Evolutionary conservation across 31 red algal genomes (phyloP), one percentile per base, ranked within the genome.

Genomic region (Bonnemaisonia californica): DNA sequence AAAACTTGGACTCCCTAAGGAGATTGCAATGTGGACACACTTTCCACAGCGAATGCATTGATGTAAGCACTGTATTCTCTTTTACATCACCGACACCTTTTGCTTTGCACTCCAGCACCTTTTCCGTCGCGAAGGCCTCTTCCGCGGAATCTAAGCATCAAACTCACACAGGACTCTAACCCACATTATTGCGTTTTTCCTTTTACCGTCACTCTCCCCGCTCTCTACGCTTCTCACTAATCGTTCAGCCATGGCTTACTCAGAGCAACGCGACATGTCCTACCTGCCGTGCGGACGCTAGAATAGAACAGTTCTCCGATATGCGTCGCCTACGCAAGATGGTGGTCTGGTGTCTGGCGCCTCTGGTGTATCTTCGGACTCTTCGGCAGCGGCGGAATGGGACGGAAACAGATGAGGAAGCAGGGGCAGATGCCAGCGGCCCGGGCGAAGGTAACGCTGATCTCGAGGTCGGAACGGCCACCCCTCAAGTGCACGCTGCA

Each of bases 201-300:
- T 74, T 74, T 41, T 26, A 18, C 51, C 3, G 19, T 21, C 4
- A 4, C 11, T 3, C 8, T n/a, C 7, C n/a, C 28, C 11, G 26
- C 4, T 28, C 9, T 75, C 24, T 29, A 31, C 3, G 19, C 48
- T 41, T 26, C 37, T 11, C 13, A 35, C 7, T 26, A 36, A 51
- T 70, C 31, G n/a, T 8, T 38, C 39, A 87, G 74, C 81, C 81
- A 41, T 96, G 93, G 93, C 54, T 96, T 31, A 81, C 47, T 27
- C 41, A 74, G 38, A 85, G 69, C 27, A 81, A 74, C 60, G 74
- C 83, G 13, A 74, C 69, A 3, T 91, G 87, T 62, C 87, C 87
- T 12, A 79, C 87, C 31, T 91, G 87, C 80, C 68, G 87, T 0
- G 63, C 54, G 0, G 58, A 57, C 23, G 78, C 68, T 7, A 65